Evolutionary conservation across 2,329 filamentous ascomycete species (phyloP).

Genomic region (Pyrenophora teres): DNA sequence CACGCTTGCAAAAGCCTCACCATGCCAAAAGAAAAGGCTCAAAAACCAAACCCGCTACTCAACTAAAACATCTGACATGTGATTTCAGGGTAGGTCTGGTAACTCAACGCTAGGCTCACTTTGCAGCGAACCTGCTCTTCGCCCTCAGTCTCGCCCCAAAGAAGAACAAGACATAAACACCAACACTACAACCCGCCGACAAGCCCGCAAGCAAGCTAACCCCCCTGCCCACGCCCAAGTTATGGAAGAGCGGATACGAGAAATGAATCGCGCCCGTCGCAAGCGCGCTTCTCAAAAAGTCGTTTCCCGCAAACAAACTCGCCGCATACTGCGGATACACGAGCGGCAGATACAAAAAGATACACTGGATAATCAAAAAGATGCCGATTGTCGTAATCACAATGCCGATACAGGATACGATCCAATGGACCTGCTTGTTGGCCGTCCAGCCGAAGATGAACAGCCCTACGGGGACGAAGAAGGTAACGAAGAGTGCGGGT

Average conservation of each 20-base stretch:
- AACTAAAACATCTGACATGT: too few species aligned
- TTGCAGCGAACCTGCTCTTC: conserved; percentile 40
- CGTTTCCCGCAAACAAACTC: conserved; percentile 65
- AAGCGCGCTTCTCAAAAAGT: conserved; percentile 60
- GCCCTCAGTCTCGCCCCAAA: conserved; percentile 38
- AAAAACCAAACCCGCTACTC: too few species aligned
- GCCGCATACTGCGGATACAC: conserved; percentile 58
- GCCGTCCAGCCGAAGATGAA: conserved; percentile 73
- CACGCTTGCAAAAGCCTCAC: too few species aligned
- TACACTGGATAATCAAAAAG: conserved; percentile 53
- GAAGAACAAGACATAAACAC: conserved; percentile 65
- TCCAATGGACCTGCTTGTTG: conserved; percentile 63
- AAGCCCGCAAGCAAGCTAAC: conserved; percentile 55
- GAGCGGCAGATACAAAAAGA: conserved; percentile 68
- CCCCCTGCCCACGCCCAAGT: conserved; percentile 64
- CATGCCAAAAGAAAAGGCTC: too few species aligned
- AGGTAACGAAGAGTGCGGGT: conserved; percentile 64
- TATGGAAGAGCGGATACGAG: conserved; percentile 62
- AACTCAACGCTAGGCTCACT: conserved; percentile 14
- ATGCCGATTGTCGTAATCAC: conserved; percentile 55
- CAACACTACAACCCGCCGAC: conserved; percentile 51
- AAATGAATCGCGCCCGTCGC: conserved; percentile 66
- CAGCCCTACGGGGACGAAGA: conserved; percentile 66
- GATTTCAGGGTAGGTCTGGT: too few species aligned
- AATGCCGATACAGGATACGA: conserved; percentile 61